These are phyloP conservation scores for Pouteria campechiana DNA, from an alignment of 179 eudicot genomes.

Conservation along the genomic window DNA sequence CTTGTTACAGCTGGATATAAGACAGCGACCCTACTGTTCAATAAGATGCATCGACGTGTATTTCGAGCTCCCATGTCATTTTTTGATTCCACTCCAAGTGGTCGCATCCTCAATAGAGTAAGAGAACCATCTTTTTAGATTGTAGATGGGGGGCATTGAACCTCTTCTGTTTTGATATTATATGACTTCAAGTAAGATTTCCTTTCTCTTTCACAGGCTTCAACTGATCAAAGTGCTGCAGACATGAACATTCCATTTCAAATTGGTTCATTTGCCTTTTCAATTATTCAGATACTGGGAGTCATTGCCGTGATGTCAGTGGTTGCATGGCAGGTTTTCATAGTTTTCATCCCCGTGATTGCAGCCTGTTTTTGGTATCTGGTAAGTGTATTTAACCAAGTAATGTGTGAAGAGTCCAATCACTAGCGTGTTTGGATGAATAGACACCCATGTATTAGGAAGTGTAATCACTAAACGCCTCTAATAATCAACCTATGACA, in stretches of 20 bases:
- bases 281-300: slow-evolving; percentile 66
- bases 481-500: no score
- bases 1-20: slow-evolving; percentile 34
- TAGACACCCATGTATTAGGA: no score
- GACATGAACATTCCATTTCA: slow-evolving; percentile 44
- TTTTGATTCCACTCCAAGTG: slow-evolving; percentile 77
- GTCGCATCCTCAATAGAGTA: slow-evolving; percentile 63
- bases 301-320: slow-evolving; percentile 73
- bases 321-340: slow-evolving; percentile 82
- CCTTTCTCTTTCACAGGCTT: slow-evolving; percentile 41
- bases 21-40: slow-evolving; percentile 51
- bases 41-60: slow-evolving; percentile 49
- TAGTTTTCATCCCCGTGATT: slow-evolving; percentile 53
- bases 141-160: no score
- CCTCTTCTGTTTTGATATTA: no score
- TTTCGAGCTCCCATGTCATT: slow-evolving; percentile 80
- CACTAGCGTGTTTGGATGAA: no score
- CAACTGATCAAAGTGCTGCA: slow-evolving; percentile 76
- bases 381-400: slow-evolving; percentile 32
- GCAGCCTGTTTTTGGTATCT: slow-evolving; percentile 49
- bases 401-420: no score
- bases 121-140: no score
- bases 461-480: no score
- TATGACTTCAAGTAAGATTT: no score
- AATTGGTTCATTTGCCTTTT: slow-evolving; percentile 45